Percentiles rank a stretch among this genome's conserved stretches.
phyloP scores from a whole-genome alignment of 495 filamentous ascomycete species.

The Trichoderma erinaceum region DNA sequence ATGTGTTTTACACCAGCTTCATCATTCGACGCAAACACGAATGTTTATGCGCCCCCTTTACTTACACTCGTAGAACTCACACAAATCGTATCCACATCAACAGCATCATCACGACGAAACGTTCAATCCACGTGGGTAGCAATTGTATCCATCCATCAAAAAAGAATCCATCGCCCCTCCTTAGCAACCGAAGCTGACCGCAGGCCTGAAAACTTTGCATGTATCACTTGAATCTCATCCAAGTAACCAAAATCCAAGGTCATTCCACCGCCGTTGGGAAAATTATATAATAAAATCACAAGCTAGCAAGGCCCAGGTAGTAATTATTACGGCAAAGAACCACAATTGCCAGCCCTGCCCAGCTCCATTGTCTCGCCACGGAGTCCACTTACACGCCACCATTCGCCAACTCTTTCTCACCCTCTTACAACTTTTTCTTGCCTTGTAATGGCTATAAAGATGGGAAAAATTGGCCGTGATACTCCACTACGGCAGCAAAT shows the following conservation, averaged over 20 bases:
- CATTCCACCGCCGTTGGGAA: background rate
- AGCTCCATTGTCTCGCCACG: background rate
- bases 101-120: background rate
- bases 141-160: background rate
- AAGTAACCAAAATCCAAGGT: background rate
- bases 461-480: too few species aligned
- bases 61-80: too few species aligned
- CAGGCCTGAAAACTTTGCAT: background rate
- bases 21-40: too few species aligned
- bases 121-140: background rate
- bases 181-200: background rate
- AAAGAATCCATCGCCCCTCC: background rate
- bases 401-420: too few species aligned
- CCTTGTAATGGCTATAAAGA: too few species aligned
- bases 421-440: too few species aligned
- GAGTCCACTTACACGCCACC: background rate
- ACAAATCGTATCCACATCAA: background rate
- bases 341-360: background rate
- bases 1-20: too few species aligned
- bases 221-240: background rate
- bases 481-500: too few species aligned
- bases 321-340: conserved; percentile 6
- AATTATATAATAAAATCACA: too few species aligned
- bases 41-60: too few species aligned
- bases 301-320: background rate